phyloP scores from a whole-genome alignment of 2,329 filamentous ascomycete species.

The Aspergillus novofumigatus region DNA sequence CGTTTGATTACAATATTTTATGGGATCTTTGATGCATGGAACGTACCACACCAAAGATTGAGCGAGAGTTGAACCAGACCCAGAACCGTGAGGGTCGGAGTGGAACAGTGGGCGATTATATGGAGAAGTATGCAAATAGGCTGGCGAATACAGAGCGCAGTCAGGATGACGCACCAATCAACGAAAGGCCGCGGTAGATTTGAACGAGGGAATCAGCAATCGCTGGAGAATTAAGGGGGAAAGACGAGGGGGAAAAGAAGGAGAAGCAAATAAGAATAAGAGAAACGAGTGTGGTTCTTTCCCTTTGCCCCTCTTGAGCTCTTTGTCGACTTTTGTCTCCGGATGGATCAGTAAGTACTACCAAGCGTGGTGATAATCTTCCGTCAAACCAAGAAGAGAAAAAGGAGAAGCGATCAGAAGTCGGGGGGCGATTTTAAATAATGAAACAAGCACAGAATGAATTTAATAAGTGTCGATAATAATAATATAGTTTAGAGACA shows the following conservation, averaged over 20 bases:
- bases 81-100: background rate
- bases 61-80: background rate
- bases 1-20: background rate
- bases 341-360: background rate
- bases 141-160: background rate
- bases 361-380: background rate
- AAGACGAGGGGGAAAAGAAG: slow-evolving; percentile 6
- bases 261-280: slow-evolving; percentile 3
- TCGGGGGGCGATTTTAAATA: slow-evolving; percentile 2
- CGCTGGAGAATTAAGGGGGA: background rate
- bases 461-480: background rate
- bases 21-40: background rate
- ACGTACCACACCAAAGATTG: background rate
- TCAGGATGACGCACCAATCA: background rate
- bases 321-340: background rate
- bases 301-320: background rate
- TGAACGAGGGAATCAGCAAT: background rate
- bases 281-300: background rate
- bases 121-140: background rate
- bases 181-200: background rate
- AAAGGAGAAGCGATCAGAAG: slow-evolving; percentile 1
- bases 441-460: background rate
- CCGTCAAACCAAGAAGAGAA: slow-evolving; percentile 2
- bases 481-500: background rate
- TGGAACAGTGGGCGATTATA: background rate